Conservation (phyloP, 1,284 basidiomycete species). For the Tremellales sp. region DNA sequence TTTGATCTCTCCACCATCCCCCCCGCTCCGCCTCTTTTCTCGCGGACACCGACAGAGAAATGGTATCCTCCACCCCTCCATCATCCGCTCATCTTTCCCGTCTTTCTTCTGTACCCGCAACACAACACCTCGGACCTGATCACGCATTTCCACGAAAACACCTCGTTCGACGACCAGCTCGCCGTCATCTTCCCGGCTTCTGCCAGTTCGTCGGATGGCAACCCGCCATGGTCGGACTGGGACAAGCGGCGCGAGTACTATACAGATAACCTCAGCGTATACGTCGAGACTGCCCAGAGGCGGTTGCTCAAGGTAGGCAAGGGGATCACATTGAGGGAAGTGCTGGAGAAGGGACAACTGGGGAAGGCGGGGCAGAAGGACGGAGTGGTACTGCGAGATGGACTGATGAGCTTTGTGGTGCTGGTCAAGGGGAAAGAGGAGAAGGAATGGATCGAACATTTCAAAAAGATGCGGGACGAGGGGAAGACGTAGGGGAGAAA, state of each 20-base stretch:
- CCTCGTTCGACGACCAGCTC: constrained; percentile 75
- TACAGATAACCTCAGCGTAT: constrained; percentile 65
- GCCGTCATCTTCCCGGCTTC: constrained; percentile 68
- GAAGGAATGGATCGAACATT: constrained; percentile 82
- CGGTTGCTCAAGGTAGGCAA: constrained; percentile 84
- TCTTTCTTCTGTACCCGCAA: constrained; percentile 90
- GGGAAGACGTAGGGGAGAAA: too few species aligned
- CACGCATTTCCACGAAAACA: constrained; percentile 77
- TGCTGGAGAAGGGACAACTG: constrained; percentile 57
- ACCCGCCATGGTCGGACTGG: constrained; percentile 63
- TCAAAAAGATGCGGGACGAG: constrained; percentile 60
- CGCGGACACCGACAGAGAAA: constrained; percentile 39
- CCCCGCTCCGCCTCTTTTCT: constrained; percentile 17
- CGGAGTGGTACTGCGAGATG: constrained; percentile 81
- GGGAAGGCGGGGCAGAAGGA: constrained; percentile 62
- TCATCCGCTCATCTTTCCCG: constrained; percentile 75
- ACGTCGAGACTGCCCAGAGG: constrained; percentile 72
- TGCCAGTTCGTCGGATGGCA: constrained; percentile 40
- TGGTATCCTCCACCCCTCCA: constrained; percentile 55
- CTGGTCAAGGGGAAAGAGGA: constrained; percentile 78
- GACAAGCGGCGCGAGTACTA: constrained; percentile 71
- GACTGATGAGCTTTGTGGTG: constrained; percentile 79
- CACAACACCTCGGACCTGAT: constrained; percentile 84
- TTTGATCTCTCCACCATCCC: constrained; percentile 50
- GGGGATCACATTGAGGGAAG: constrained; percentile 76